Base-by-base conservation (phyloP, 768 basidiomycete species). In the Trametes maxima region DNA sequence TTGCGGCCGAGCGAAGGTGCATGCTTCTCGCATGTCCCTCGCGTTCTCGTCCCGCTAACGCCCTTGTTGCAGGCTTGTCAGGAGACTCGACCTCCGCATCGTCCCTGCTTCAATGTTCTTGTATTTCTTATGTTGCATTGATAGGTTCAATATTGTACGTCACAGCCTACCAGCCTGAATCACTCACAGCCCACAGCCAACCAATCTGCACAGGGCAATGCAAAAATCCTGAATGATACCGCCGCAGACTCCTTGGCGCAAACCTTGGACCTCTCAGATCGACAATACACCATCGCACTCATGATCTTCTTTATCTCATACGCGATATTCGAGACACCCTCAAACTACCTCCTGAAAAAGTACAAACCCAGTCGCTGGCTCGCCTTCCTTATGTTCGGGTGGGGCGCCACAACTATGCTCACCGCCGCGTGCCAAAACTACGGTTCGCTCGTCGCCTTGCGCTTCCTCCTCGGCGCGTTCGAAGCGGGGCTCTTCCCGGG, bases 401-500 rank as follows among this genome's bases (percentile, higher is more conserved):
- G 78, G 78, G 77, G 77, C 19, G 66, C 69, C 11, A 69, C 76
- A 40, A 75, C 76, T 24, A 76, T 77, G 62, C 68, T 72, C 22
- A 70, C 76, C 35, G 75, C 75, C 12, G 75, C 73, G 12, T 69
- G 76, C 36, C 70, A 74, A 25, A 77, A 71, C 53, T 76, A 72
- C 51, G 75, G 68, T 2, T 74, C 72, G 2, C 72, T 82, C 58
- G 22, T 67, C 48, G 66, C 58, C 2, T 39, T 62, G 58, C 73
- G 81, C 21, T 78, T 83, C 64, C 69, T 79, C 16, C 72, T 81
- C 12, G 81, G 80, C 0, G 70, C 71, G 5, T 74, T 78, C 36
- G 81, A 80, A 61, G 79, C 78, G 7, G 78, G 73, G n/a, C 64
- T 79, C 5, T 79, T 77, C 63, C 79, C 77, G 0, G 79, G 77